Evolutionary conservation across 108 stramenopile genomes (phyloP), one percentile per base, ranked within the genome.

Genomic region (Mayamaea pseudoterrestris): DNA sequence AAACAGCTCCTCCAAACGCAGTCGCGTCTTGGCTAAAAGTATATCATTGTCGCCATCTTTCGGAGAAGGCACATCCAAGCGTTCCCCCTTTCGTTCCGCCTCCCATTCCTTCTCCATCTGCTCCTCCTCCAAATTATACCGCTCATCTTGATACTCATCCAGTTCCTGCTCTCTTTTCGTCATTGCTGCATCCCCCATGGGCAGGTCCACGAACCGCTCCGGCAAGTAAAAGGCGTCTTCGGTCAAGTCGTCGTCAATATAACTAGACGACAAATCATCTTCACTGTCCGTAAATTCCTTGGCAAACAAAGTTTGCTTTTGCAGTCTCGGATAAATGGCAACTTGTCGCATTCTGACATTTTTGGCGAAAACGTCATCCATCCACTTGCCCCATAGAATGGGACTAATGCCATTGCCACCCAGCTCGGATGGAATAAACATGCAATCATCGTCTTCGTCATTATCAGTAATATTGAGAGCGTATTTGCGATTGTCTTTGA

Each of bases 351-450:
- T 53, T 31, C 86, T 54, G 5, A 71, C 66, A n/a, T 74, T 70
- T 21, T 58, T 54, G 20, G 48, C 60, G 45, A 75, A 60, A 32
- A 65, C 61, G 37, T 89, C 86, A 27, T 83, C 74, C 81, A 76
- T 75, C 61, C 74, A 78, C 39, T 80, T 62, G 39, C 63, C 66
- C 81, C 81, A 89, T 64, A 89, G 76, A 16, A 83, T 53, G 18
- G 86, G 86, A 11, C 74, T 77, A n/a, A 89, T 89, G 0, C 86
- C 86, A 53, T 89, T 83, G 11, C 74, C 74, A 23, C 80, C 75
- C 41, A 77, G 61, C 13, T 73, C 67, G 16, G 63, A 41, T 20
- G 31, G 44, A 6, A 71, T 35, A 24, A 58, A 53, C 29, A 43
- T 59, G 5, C 37, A 36, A 27, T 47, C 59, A 34, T 55, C 55